Conservation (phyloP, 2,329 filamentous ascomycete species). For the Trichoderma breve region DNA sequence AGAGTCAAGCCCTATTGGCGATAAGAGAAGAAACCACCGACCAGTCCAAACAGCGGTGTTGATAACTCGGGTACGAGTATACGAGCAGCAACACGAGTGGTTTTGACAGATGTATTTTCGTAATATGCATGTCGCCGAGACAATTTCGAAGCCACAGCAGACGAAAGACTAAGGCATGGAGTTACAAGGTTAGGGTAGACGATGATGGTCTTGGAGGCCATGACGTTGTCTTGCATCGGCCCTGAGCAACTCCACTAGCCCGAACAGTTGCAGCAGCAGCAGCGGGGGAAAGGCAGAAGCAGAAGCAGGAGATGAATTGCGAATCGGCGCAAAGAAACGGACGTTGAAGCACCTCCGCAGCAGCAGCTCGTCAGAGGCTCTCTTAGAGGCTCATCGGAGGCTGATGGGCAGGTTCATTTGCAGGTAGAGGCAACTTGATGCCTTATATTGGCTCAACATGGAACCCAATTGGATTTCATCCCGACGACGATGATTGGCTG, state of each 20-base stretch:
- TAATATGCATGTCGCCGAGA: slow-evolving; percentile 8
- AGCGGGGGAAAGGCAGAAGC: not conserved
- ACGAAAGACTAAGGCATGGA: not conserved
- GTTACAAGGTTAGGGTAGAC: not conserved
- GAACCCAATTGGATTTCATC: not conserved
- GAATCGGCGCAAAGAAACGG: not conserved
- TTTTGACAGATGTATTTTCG: slow-evolving; percentile 8
- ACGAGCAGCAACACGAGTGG: not conserved
- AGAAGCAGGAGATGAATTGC: not conserved
- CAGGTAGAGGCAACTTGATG: not conserved
- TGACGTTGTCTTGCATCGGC: slow-evolving; percentile 14
- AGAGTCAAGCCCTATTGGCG: not conserved
- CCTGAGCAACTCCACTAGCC: slow-evolving; percentile 10
- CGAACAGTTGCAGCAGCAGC: not conserved
- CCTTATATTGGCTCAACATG: not conserved
- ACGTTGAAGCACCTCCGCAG: not conserved
- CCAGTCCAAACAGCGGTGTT: not conserved
- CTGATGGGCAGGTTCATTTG: not conserved
- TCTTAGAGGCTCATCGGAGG: not conserved
- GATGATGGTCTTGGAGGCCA: not conserved
- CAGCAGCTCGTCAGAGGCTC: not conserved
- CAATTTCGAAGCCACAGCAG: slow-evolving; percentile 5
- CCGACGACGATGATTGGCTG: not conserved
- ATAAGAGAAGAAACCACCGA: not conserved
- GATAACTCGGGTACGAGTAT: not conserved